These are phyloP conservation scores for Cladochytrium replicatum DNA, from an alignment of 192 early-diverging fungal species.

Conservation along the genomic window DNA sequence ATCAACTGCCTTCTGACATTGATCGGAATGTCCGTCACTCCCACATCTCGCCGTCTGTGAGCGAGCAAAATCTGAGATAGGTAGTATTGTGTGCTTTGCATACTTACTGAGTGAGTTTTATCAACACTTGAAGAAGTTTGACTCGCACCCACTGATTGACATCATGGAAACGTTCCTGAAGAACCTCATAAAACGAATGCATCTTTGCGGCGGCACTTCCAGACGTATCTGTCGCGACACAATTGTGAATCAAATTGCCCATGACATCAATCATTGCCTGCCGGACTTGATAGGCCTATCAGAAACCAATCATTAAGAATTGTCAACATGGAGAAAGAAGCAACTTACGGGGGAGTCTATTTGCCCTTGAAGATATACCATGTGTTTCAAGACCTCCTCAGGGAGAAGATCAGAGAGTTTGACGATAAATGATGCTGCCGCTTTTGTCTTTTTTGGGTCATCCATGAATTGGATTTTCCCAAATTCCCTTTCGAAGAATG, in stretches of 20 bases:
- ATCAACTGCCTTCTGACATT: constrained; percentile 52
- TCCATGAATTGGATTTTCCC: constrained; percentile 19
- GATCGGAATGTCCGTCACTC: constrained; percentile 40
- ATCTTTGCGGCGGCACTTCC: constrained; percentile 62
- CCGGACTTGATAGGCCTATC: constrained; percentile 80
- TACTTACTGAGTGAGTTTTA: constrained; percentile 67
- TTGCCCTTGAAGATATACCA: constrained; percentile 72
- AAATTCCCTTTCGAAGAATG: no score
- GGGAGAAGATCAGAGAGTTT: constrained; percentile 73
- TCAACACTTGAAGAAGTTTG: constrained; percentile 78
- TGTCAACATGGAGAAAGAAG: no score
- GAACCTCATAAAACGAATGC: constrained; percentile 77
- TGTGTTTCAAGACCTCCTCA: constrained; percentile 75
- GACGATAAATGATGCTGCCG: constrained; percentile 72
- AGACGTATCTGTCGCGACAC: constrained; percentile 55
- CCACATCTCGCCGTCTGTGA: constrained; percentile 20
- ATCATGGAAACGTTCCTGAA: constrained; percentile 89
- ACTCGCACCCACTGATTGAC: constrained; percentile 69
- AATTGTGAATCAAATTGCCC: constrained; percentile 69
- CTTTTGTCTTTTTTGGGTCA: constrained; percentile 72
- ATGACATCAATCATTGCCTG: constrained; percentile 81
- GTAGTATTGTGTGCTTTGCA: no score
- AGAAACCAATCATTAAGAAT: background rate
- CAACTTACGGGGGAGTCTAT: constrained; percentile 88
- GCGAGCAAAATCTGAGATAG: no score